These are phyloP conservation scores for Betula pendula DNA, from an alignment of 306 rosid species.

Conservation along the genomic window DNA sequence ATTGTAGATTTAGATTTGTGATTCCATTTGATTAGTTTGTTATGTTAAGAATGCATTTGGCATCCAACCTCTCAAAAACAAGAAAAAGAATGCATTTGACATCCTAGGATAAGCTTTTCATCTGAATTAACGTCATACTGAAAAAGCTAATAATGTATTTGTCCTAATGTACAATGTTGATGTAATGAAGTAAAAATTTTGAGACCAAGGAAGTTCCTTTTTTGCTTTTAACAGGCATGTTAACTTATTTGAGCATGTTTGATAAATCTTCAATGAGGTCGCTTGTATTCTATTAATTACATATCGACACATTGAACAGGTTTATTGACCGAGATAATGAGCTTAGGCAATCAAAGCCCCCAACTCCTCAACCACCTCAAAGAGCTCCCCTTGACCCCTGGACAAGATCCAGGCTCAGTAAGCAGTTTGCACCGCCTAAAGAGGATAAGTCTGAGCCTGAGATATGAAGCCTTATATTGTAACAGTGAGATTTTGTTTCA, in stretches of 20 bases:
- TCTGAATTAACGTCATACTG: background rate
- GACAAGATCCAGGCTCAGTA: conserved; percentile 69
- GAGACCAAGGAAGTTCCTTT: background rate
- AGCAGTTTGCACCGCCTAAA: conserved; percentile 81
- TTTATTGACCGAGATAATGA: conserved; percentile 82
- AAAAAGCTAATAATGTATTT: background rate
- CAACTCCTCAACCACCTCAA: conserved; percentile 76
- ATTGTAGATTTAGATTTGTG: conserved; percentile 1
- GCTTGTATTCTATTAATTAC: background rate
- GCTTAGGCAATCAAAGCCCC: conserved; percentile 84
- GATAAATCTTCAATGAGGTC: background rate
- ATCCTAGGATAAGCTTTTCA: background rate
- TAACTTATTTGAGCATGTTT: conserved; percentile 1
- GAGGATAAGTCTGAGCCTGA: conserved; percentile 56
- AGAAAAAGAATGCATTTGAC: background rate
- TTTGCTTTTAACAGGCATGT: conserved; percentile 17
- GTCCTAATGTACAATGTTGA: background rate
- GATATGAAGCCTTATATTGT: conserved; percentile 27
- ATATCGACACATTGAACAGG: conserved; percentile 43
- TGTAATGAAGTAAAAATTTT: background rate
- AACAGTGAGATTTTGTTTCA: conserved; percentile 8
- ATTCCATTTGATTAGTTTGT: background rate
- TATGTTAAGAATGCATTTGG: background rate
- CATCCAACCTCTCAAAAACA: background rate
- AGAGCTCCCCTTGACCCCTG: conserved; percentile 84